Conservation (phyloP, 2,329 filamentous ascomycete species). For the Diaporthe destruens region DNA sequence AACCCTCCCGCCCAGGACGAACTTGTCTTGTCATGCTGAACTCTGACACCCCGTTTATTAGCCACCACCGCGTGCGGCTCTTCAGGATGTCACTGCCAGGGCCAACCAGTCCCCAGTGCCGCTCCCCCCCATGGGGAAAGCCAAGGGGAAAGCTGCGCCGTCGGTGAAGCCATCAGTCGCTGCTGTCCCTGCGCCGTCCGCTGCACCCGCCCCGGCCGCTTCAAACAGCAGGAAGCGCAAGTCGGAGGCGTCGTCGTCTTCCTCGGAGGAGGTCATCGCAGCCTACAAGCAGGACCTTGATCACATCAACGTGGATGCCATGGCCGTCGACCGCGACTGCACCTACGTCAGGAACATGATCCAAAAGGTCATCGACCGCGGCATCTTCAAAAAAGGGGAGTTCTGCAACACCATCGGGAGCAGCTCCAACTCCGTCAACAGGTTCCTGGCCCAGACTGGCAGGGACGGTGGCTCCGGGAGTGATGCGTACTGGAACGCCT, state of each 20-base stretch:
- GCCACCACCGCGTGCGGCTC: constrained; percentile 34
- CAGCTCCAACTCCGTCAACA: constrained; percentile 55
- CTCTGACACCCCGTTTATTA: constrained; percentile 1
- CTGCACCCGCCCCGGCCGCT: neutral
- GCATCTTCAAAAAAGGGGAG: constrained; percentile 64
- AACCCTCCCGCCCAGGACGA: neutral
- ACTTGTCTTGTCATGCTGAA: no score
- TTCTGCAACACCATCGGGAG: constrained; percentile 59
- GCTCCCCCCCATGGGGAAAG: constrained; percentile 33
- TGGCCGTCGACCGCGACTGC: constrained; percentile 34
- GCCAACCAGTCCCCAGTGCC: constrained; percentile 46
- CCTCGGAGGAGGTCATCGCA: constrained; percentile 47
- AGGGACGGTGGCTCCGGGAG: constrained; percentile 51
- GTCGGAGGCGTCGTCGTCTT: constrained; percentile 43
- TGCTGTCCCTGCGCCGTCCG: neutral
- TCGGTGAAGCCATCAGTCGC: no score
- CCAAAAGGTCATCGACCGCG: constrained; percentile 56
- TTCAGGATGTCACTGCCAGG: constrained; percentile 50
- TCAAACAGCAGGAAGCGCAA: constrained; percentile 47
- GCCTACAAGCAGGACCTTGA: constrained; percentile 48
- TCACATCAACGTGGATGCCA: constrained; percentile 37
- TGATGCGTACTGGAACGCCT: constrained; percentile 53
- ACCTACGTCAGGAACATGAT: constrained; percentile 43
- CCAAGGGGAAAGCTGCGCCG: constrained; percentile 2
- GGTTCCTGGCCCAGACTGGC: constrained; percentile 64